These are phyloP conservation scores for Poa pratensis DNA, from an alignment of 176 grass and related monocot genomes.

Conservation along the genomic window DNA sequence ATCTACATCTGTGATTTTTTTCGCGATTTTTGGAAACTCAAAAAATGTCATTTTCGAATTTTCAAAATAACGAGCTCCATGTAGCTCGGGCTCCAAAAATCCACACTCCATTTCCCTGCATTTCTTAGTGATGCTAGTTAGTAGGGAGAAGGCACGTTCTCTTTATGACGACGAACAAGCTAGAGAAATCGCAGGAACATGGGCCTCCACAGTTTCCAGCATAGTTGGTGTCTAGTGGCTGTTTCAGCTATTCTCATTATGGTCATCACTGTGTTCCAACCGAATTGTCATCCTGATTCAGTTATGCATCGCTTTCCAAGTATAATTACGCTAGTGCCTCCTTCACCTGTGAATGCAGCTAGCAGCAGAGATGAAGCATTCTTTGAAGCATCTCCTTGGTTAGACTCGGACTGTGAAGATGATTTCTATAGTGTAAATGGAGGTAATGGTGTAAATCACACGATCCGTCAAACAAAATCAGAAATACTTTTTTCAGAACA, in stretches of 20 bases:
- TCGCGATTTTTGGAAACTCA: too few species aligned
- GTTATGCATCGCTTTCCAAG: not conserved
- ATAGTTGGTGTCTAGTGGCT: not conserved
- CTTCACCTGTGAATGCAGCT: constrained; percentile 30
- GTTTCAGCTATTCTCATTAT: constrained; percentile 1
- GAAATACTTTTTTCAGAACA: not conserved
- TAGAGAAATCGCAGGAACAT: not conserved
- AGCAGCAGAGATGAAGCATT: constrained; percentile 71
- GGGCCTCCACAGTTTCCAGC: not conserved
- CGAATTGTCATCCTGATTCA: not conserved
- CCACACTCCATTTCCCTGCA: not conserved
- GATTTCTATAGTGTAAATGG: constrained; percentile 93
- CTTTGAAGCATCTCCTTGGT: constrained; percentile 72
- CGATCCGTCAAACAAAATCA: not conserved
- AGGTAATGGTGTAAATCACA: constrained; percentile 50
- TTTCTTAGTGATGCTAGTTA: constrained; percentile 7
- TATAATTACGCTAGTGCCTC: not conserved
- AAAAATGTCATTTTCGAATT: too few species aligned
- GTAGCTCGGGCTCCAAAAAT: too few species aligned
- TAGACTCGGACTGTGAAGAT: constrained; percentile 89
- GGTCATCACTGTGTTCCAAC: not conserved
- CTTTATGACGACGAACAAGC: not conserved
- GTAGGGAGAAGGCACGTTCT: not conserved
- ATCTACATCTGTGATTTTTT: too few species aligned
- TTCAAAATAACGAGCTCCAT: too few species aligned